Conservation (phyloP, 192 early-diverging fungal genomes). For the Jimgerdemannia flammicorona region DNA sequence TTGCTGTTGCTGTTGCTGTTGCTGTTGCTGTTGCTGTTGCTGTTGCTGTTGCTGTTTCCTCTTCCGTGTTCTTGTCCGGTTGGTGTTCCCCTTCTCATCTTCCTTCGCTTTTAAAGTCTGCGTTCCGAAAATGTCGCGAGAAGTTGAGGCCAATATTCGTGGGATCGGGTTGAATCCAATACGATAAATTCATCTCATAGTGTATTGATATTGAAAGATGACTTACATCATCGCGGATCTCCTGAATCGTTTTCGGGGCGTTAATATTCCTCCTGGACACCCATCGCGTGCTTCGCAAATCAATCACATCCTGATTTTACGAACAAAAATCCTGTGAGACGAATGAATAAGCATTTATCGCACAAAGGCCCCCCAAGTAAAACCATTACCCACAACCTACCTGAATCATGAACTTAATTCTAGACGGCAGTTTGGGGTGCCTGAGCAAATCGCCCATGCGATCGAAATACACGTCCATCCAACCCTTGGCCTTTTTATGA, state of each 20-base stretch:
- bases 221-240: conserved; percentile 71
- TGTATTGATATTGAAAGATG: neutral
- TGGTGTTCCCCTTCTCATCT: conserved; percentile 61
- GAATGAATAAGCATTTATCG: neutral
- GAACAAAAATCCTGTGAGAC: neutral
- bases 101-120: conserved; percentile 52
- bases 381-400: neutral
- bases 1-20: conserved; percentile 38
- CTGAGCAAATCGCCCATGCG: conserved; percentile 75
- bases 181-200: no score
- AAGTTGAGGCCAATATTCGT: no score
- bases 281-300: conserved; percentile 77
- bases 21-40: conserved; percentile 49
- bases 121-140: no score
- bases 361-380: neutral
- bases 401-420: conserved; percentile 87
- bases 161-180: no score
- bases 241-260: conserved; percentile 85
- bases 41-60: conserved; percentile 37
- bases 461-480: conserved; percentile 86
- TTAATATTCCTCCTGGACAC: conserved; percentile 47
- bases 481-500: conserved; percentile 36
- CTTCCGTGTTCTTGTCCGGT: conserved; percentile 54
- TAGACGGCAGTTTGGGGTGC: conserved; percentile 63
- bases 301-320: conserved; percentile 73